Evolutionary conservation across 331 rosid genomes (phyloP).

Genomic region (Phaseolus coccineus): DNA sequence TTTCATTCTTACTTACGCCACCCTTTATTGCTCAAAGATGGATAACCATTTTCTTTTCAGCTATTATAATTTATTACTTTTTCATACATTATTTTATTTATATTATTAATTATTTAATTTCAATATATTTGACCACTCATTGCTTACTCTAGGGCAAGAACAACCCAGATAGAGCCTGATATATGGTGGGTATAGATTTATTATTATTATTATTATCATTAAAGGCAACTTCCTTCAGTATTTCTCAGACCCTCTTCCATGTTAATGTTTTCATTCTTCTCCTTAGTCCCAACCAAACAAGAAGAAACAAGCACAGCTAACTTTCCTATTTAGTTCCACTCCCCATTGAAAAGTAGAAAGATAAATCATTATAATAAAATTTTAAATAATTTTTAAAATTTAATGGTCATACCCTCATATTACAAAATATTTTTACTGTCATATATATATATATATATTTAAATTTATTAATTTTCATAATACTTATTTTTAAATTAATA

Average conservation of each 20-base stretch:
- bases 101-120: conserved; percentile 3
- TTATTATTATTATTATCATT: too few relatives aligned
- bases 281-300: too few relatives aligned
- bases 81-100: neutral
- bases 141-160: conserved; percentile 27
- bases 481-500: too few relatives aligned
- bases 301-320: conserved; percentile 32
- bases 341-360: neutral
- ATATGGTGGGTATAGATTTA: neutral
- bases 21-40: conserved; percentile 48
- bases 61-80: neutral
- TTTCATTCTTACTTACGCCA: conserved; percentile 57
- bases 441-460: too few relatives aligned
- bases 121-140: conserved; percentile 1
- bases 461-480: too few relatives aligned
- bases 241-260: too few relatives aligned
- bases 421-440: too few relatives aligned
- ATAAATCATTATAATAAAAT: too few relatives aligned
- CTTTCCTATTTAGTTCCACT: neutral
- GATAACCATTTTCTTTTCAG: neutral
- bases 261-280: too few relatives aligned
- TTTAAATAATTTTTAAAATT: too few relatives aligned
- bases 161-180: neutral
- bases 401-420: too few relatives aligned
- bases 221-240: too few relatives aligned